These are phyloP conservation scores for Populus hybrid DNA, from an alignment of 441 rosid genomes.

Conservation along the genomic window DNA sequence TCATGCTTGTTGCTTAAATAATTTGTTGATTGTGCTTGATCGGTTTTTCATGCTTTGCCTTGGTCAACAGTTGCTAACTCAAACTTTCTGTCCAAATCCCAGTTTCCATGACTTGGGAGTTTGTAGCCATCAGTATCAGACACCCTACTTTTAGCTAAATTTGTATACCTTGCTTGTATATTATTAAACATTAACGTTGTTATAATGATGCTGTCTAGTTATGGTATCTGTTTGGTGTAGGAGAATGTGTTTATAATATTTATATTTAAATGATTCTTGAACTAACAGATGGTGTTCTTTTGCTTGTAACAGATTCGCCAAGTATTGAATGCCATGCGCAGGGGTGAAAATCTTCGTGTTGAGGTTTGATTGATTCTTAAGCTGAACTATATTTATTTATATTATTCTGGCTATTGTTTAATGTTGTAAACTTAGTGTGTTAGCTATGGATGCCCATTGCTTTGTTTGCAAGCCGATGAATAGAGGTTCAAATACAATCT, in stretches of 20 bases:
- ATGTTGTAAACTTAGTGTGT: background rate
- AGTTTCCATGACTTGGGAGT: background rate
- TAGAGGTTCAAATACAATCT: background rate
- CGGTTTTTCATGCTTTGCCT: background rate
- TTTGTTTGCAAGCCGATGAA: background rate
- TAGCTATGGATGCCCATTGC: background rate
- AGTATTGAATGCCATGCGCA: slow-evolving; percentile 71
- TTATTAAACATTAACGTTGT: background rate
- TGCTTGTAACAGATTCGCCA: slow-evolving; percentile 64
- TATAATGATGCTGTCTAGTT: background rate
- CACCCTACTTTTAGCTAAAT: background rate
- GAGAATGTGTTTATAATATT: background rate
- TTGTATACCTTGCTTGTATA: background rate
- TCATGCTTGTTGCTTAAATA: background rate
- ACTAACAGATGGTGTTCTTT: slow-evolving; percentile 19
- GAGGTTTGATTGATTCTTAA: slow-evolving; percentile 55
- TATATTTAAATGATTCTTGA: background rate
- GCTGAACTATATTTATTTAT: slow-evolving; percentile 8
- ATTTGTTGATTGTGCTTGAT: background rate
- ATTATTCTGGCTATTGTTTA: background rate
- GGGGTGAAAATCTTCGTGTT: slow-evolving; percentile 65
- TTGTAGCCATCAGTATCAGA: background rate
- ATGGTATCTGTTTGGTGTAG: background rate
- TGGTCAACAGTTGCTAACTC: background rate
- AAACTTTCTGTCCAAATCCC: background rate